Percentiles rank a stretch among this genome's conserved stretches.
phyloP scores from a whole-genome alignment of 2,329 filamentous ascomycete genomes.

The Sarocladium strictum region DNA sequence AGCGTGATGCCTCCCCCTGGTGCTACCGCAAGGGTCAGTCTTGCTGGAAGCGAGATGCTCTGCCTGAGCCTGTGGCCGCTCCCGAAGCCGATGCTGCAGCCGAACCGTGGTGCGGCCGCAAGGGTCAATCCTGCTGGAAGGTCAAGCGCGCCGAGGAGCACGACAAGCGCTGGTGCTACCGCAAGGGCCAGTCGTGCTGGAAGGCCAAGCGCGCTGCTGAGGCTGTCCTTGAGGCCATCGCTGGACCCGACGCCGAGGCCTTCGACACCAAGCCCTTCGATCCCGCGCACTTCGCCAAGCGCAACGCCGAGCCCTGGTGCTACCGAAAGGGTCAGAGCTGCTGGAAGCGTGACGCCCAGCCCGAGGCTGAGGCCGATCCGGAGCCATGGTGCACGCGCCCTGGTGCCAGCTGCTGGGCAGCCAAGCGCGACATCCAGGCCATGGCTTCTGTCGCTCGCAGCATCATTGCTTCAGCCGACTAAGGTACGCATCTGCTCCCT shows the following conservation, averaged over 20 bases:
- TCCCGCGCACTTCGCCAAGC: conserved; percentile 11
- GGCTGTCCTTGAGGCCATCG: conserved; percentile 25
- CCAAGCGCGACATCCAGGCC: conserved; percentile 26
- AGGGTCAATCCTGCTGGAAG: conserved; percentile 19
- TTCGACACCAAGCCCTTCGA: conserved; percentile 27
- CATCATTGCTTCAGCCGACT: conserved; percentile 20
- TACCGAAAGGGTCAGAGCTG: conserved; percentile 24
- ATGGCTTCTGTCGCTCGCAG: conserved; percentile 17
- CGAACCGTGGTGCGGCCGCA: conserved; percentile 16
- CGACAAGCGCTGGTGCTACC: conserved; percentile 25
- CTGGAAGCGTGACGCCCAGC: conserved; percentile 24
- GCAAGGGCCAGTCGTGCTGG: conserved; percentile 30
- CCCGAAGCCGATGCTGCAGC: conserved; percentile 18
- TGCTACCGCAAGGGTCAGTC: conserved; percentile 24
- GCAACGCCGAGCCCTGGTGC: conserved; percentile 20
- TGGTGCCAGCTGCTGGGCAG: conserved; percentile 32
- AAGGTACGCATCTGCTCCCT: conserved; percentile 10
- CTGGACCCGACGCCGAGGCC: conserved; percentile 18
- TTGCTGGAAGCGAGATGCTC: conserved; percentile 32
- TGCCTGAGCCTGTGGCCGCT: conserved; percentile 20
- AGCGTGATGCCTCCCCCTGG: conserved; percentile 15
- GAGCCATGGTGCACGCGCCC: conserved; percentile 20
- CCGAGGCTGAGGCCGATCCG: conserved; percentile 16
- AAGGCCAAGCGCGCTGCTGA: conserved; percentile 35
- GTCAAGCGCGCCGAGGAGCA: conserved; percentile 21